Evolutionary conservation across 2,329 filamentous ascomycete species (phyloP).

Genomic region (Cryphonectria nitschkei): DNA sequence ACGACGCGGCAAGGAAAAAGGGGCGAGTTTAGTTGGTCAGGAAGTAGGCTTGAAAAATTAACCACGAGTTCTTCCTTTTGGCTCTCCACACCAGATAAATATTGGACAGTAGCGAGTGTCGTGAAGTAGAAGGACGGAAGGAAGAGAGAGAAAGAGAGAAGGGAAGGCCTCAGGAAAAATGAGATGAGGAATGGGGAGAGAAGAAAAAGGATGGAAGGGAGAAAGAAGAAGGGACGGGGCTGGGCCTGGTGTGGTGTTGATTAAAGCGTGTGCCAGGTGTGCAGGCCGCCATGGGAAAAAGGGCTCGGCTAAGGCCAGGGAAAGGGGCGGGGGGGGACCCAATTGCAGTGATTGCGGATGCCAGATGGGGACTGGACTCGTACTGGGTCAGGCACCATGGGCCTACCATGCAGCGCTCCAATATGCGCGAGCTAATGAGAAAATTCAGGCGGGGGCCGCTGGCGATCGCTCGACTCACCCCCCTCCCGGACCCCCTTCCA

Average conservation of each 20-base stretch:
- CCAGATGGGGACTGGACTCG: constrained; percentile 24
- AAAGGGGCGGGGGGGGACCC: constrained; percentile 17
- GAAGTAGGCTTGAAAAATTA: constrained; percentile 19
- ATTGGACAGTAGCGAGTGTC: constrained; percentile 30
- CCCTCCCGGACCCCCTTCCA: background rate
- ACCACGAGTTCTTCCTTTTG: constrained; percentile 22
- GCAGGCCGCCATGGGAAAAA: constrained; percentile 10
- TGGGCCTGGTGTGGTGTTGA: constrained; percentile 13
- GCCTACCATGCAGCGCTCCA: constrained; percentile 18
- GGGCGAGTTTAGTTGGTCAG: constrained; percentile 2
- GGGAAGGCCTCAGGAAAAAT: constrained; percentile 17
- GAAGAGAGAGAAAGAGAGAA: constrained; percentile 13
- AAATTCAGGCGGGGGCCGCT: constrained; percentile 9
- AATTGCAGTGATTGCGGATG: constrained; percentile 16
- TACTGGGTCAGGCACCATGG: constrained; percentile 18
- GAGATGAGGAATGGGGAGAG: constrained; percentile 7
- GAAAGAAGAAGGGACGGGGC: constrained; percentile 14
- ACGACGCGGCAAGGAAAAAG: constrained; percentile 15
- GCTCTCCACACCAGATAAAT: constrained; percentile 25
- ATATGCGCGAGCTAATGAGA: constrained; percentile 24
- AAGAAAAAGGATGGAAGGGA: constrained; percentile 22
- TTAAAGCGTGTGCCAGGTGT: constrained; percentile 13
- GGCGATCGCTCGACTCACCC: constrained; percentile 6
- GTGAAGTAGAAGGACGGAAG: constrained; percentile 26
- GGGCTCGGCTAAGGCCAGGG: constrained; percentile 3